These are phyloP conservation scores for Hanseniaspora guilliermondii DNA, from an alignment of 805 yeast species.

Conservation along the genomic window DNA sequence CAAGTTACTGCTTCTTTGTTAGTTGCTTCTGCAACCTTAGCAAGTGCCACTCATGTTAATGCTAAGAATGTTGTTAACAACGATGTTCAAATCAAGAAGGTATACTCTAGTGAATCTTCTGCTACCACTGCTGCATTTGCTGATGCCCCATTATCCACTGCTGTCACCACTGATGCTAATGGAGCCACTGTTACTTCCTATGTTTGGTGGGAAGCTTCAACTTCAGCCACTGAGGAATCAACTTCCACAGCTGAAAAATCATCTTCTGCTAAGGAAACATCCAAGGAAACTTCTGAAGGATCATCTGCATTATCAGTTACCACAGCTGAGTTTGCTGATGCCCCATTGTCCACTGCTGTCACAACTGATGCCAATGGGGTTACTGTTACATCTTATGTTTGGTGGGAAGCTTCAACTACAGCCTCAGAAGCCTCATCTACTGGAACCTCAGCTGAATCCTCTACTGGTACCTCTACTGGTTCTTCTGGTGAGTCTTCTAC, in stretches of 20 bases:
- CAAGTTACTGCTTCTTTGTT: background rate
- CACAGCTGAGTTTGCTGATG: background rate
- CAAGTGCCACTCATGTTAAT: background rate
- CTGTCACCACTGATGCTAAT: background rate
- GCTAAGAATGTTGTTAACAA: background rate
- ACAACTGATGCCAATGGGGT: background rate
- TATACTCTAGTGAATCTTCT: background rate
- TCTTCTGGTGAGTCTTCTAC: background rate
- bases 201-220: slow-evolving; percentile 9
- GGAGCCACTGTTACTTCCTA: background rate
- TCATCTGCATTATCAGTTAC: background rate
- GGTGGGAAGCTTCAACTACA: slow-evolving; percentile 6
- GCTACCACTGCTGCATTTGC: background rate
- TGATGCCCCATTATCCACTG: slow-evolving; percentile 6
- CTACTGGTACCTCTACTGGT: background rate
- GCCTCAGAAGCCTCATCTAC: background rate
- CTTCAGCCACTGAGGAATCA: background rate
- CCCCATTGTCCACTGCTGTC: slow-evolving; percentile 6
- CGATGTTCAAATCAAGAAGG: slow-evolving; percentile 4
- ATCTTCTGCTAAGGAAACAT: background rate
- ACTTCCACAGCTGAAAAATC: background rate
- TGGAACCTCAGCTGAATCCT: background rate
- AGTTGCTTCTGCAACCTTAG: slow-evolving; percentile 5
- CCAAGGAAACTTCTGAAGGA: background rate
- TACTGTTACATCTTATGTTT: background rate